Evolutionary conservation across 371 early-diverging fungal genomes (phyloP).

Genomic region (Mucor ambiguus): DNA sequence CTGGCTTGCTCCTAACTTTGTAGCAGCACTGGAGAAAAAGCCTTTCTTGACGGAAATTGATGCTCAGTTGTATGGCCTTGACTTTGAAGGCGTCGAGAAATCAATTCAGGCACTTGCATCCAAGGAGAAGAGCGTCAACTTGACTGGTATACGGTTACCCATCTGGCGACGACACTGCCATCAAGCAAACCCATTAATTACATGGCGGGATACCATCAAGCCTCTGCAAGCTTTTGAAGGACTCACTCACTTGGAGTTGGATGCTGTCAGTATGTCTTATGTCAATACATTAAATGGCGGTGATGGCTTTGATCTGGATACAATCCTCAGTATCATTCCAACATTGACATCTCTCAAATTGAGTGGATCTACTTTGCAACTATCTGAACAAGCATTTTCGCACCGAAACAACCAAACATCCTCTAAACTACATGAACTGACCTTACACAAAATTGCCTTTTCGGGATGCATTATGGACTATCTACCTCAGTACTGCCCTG

Average conservation of each 20-base stretch:
- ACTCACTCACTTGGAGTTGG: conserved; percentile 2
- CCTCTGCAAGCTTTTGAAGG: background rate
- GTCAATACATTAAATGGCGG: background rate
- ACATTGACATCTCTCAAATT: background rate
- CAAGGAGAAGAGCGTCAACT: background rate
- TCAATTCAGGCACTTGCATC: background rate
- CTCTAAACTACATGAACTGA: background rate
- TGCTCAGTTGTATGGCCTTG: background rate
- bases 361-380: background rate
- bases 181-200: background rate
- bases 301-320: conserved; percentile 11
- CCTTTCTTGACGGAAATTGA: background rate
- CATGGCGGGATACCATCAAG: conserved; percentile 1
- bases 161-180: background rate
- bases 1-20: background rate
- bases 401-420: background rate
- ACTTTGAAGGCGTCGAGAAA: background rate
- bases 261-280: conserved; percentile 5
- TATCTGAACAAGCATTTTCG: background rate
- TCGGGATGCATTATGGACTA: background rate
- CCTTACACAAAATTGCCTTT: background rate
- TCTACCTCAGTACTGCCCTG: background rate
- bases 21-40: background rate
- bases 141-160: background rate
- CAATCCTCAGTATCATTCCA: background rate